These are phyloP conservation scores for Calvatia gigantea DNA, from an alignment of 768 basidiomycete species.

Conservation along the genomic window DNA sequence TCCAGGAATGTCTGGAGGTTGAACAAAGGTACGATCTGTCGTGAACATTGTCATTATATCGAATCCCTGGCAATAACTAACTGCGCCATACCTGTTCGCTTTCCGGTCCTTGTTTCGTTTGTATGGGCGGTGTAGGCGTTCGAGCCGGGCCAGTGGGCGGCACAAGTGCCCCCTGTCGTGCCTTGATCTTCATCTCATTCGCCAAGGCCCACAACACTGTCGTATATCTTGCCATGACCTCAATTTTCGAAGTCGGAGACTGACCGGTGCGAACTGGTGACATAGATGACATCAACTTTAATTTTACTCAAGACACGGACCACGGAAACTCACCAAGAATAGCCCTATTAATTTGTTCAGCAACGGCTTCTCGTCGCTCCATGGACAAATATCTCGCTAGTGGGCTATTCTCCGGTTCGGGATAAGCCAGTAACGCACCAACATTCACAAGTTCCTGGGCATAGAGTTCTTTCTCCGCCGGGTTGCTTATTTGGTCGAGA, in stretches of 20 bases:
- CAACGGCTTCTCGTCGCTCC: constrained; percentile 75
- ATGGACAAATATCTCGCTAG: constrained; percentile 74
- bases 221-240: constrained; percentile 64
- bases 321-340: constrained; percentile 63
- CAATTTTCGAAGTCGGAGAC: constrained; percentile 56
- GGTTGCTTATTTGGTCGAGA: constrained; percentile 50
- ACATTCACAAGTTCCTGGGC: constrained; percentile 71
- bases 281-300: not conserved
- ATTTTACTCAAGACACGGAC: not conserved
- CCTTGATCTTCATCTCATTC: constrained; percentile 44
- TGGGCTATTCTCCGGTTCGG: constrained; percentile 71
- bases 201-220: constrained; percentile 57
- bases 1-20: constrained; percentile 53
- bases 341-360: constrained; percentile 85
- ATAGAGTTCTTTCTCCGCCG: constrained; percentile 58
- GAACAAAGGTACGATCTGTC: constrained; percentile 46
- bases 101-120: constrained; percentile 14
- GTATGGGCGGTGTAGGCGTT: constrained; percentile 9
- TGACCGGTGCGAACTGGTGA: constrained; percentile 45
- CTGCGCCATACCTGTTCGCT: constrained; percentile 1
- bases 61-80: not conserved
- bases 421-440: constrained; percentile 79
- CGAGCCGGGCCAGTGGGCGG: constrained; percentile 29
- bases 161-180: constrained; percentile 44
- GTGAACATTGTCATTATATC: not conserved